These are phyloP conservation scores for Cercophora scortea DNA, from an alignment of 495 filamentous ascomycete species.

Conservation along the genomic window DNA sequence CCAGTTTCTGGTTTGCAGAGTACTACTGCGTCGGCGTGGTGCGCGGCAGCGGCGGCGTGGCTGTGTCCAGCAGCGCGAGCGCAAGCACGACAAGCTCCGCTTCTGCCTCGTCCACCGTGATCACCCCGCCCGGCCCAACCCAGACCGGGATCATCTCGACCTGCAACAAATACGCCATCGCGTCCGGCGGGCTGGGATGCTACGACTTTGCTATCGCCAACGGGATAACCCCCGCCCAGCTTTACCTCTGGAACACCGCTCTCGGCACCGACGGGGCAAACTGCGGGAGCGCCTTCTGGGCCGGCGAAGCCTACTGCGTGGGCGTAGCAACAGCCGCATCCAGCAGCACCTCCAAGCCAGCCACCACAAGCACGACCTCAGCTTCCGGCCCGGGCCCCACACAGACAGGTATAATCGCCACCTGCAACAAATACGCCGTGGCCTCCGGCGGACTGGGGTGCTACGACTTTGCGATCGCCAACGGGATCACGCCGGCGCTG, in stretches of 20 bases:
- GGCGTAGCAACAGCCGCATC: background rate
- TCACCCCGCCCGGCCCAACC: slow-evolving; percentile 6
- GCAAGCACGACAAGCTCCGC: background rate
- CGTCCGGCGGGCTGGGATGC: background rate
- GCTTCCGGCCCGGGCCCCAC: background rate
- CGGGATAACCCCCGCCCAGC: background rate
- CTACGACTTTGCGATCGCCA: background rate
- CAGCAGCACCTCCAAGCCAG: too few species aligned
- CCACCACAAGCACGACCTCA: too few species aligned
- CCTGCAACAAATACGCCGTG: background rate
- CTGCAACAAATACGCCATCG: background rate
- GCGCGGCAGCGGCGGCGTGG: too few species aligned
- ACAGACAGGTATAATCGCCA: background rate
- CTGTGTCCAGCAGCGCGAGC: background rate
- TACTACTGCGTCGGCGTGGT: slow-evolving; percentile 7
- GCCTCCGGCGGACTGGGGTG: background rate
- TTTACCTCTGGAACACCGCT: background rate
- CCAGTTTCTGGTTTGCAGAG: slow-evolving; percentile 1
- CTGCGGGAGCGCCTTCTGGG: background rate
- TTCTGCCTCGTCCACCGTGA: background rate
- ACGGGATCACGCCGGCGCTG: background rate
- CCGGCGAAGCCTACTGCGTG: background rate
- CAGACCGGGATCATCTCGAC: background rate
- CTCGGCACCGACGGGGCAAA: background rate
- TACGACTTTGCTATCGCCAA: background rate